Evolutionary conservation across 2,329 filamentous ascomycete genomes (phyloP).

Genomic region (Phyllosticta citrichinensis): DNA sequence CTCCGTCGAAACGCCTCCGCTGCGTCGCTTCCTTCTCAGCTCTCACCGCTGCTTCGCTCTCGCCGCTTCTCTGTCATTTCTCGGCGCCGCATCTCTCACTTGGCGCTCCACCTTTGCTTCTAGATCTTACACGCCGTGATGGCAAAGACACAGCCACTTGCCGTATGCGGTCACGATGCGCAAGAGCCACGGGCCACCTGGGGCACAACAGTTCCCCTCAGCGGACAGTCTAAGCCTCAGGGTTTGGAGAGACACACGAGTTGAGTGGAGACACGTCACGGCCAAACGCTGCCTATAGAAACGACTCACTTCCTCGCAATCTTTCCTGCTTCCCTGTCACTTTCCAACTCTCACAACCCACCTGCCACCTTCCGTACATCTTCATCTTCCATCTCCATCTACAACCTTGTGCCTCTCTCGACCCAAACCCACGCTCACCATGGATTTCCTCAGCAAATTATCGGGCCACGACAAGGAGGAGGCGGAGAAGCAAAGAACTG

Average conservation of each 20-base stretch:
- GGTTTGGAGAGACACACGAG: neutral
- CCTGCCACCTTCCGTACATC: neutral
- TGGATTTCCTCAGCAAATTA: slow-evolving; percentile 9
- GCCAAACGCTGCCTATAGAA: neutral
- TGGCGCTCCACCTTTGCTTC: neutral
- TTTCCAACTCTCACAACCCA: neutral
- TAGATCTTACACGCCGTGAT: neutral
- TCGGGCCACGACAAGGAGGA: neutral
- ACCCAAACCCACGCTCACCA: neutral
- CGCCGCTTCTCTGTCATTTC: neutral
- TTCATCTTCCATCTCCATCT: neutral
- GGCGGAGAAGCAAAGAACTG: neutral
- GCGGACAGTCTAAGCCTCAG: neutral
- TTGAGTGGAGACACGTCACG: neutral
- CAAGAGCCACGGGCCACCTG: neutral
- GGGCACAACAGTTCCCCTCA: neutral
- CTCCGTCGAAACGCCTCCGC: neutral
- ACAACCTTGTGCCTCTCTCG: neutral
- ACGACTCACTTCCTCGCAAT: neutral
- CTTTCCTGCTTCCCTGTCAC: neutral
- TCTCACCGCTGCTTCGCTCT: neutral
- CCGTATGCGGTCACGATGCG: neutral
- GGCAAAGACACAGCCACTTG: neutral
- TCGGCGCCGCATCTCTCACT: neutral
- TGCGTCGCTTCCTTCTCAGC: neutral